Conservation (phyloP, 1,139 yeast genomes). For the Tardiomyces depauwii region DNA sequence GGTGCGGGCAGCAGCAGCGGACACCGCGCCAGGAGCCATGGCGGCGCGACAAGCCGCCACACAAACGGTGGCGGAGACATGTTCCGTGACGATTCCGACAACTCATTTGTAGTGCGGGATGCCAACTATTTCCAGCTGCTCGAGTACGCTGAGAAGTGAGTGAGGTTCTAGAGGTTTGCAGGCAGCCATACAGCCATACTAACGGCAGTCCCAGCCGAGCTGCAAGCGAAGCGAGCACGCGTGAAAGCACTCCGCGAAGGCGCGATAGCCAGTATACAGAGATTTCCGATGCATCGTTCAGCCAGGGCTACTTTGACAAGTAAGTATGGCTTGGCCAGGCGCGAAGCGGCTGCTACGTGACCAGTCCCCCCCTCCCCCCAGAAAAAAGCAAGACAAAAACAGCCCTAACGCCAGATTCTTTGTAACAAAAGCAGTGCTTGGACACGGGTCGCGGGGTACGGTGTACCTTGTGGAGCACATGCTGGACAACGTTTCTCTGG, state of each 20-base stretch:
- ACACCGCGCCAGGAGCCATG: neutral
- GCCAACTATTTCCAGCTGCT: neutral
- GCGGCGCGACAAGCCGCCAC: neutral
- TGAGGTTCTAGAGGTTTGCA: neutral
- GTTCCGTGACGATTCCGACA: neutral
- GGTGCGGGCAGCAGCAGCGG: neutral
- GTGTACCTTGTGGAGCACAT: slow-evolving; percentile 77
- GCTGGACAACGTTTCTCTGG: slow-evolving; percentile 58
- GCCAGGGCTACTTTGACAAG: slow-evolving; percentile 56
- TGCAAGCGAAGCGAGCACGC: neutral
- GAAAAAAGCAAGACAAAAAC: neutral
- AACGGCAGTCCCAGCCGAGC: neutral
- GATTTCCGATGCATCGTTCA: slow-evolving; percentile 33
- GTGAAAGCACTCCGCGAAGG: neutral
- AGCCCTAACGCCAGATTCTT: slow-evolving; percentile 41
- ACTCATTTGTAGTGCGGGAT: neutral
- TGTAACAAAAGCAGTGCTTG: slow-evolving; percentile 39
- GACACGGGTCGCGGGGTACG: slow-evolving; percentile 76
- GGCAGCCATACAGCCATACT: neutral
- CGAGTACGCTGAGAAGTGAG: neutral
- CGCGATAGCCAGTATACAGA: slow-evolving; percentile 2
- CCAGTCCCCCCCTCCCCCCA: too few relatives aligned
- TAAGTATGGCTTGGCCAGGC: neutral
- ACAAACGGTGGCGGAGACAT: neutral
- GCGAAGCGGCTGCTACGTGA: too few relatives aligned